phyloP scores from a whole-genome alignment of 2,329 filamentous ascomycete genomes.

The Botryotinia narcissicola region DNA sequence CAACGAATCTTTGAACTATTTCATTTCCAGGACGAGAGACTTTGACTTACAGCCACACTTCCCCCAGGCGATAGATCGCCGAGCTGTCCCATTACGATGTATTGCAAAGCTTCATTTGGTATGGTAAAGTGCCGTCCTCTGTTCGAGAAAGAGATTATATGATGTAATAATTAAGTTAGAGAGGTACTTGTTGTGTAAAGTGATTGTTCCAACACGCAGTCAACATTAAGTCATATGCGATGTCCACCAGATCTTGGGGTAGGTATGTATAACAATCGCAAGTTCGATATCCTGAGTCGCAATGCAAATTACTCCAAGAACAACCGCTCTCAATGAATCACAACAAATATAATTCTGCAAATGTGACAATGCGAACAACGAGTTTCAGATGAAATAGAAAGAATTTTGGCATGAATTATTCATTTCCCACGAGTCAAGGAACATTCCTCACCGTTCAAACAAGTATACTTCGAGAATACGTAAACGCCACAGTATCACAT shows the following conservation, averaged over 20 bases:
- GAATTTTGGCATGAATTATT: slow-evolving; percentile 9
- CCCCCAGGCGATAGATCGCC: slow-evolving; percentile 75
- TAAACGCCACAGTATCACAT: slow-evolving; percentile 25
- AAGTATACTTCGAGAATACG: not conserved
- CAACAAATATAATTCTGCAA: not conserved
- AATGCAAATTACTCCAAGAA: slow-evolving; percentile 13
- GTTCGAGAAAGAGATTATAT: slow-evolving; percentile 15
- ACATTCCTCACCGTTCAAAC: slow-evolving; percentile 16
- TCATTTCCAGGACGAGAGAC: slow-evolving; percentile 24
- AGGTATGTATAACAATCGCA: slow-evolving; percentile 6
- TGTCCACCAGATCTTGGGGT: slow-evolving; percentile 16
- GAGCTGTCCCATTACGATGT: slow-evolving; percentile 62
- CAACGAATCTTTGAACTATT: slow-evolving; percentile 26
- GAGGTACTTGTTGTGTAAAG: slow-evolving; percentile 6
- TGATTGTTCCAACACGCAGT: slow-evolving; percentile 17
- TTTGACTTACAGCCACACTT: slow-evolving; percentile 65
- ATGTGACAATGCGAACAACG: not conserved
- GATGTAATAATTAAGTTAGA: slow-evolving; percentile 12
- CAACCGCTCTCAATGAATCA: slow-evolving; percentile 5
- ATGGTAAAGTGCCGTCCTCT: slow-evolving; percentile 20
- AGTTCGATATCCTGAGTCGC: slow-evolving; percentile 17
- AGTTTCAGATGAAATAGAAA: slow-evolving; percentile 6
- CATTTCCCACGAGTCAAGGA: slow-evolving; percentile 3
- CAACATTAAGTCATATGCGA: slow-evolving; percentile 21
- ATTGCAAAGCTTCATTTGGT: slow-evolving; percentile 38